Evolutionary conservation across 208 protist genomes (phyloP).

Genomic region (Wallacemonas sp.): DNA sequence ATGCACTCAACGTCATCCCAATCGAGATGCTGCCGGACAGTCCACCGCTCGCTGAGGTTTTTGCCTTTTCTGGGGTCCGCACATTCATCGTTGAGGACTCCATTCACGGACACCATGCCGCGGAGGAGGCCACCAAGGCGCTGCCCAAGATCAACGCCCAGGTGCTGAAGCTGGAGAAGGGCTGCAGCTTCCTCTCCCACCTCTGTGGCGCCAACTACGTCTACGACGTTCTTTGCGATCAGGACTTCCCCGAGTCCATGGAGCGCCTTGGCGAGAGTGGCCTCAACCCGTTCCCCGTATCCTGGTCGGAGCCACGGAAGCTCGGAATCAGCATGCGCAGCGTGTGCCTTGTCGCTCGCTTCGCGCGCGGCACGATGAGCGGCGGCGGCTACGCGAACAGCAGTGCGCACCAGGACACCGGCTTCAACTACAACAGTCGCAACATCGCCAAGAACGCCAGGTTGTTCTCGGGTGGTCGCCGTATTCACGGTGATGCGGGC

Average conservation of each 20-base stretch:
- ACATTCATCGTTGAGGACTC: conserved; percentile 73
- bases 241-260: conserved; percentile 84
- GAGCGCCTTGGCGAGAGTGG: conserved; percentile 77
- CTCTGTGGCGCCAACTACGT: conserved; percentile 70
- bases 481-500: conserved; percentile 60
- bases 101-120: conserved; percentile 54
- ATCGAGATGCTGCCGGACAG: conserved; percentile 75
- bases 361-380: conserved; percentile 76
- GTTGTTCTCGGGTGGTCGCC: conserved; percentile 64
- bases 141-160: conserved; percentile 70
- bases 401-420: conserved; percentile 39
- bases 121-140: conserved; percentile 36
- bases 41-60: conserved; percentile 73
- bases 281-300: conserved; percentile 90
- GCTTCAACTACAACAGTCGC: conserved; percentile 72
- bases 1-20: conserved; percentile 54
- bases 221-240: conserved; percentile 89
- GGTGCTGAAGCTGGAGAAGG: conserved; percentile 72
- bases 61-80: conserved; percentile 74
- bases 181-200: conserved; percentile 76
- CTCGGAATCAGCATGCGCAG: conserved; percentile 85
- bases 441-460: conserved; percentile 59
- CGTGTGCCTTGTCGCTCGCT: conserved; percentile 77
- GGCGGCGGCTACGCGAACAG: conserved; percentile 75
- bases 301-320: conserved; percentile 86